Conservation (phyloP, 441 rosid genomes). For the Brassica hybrid region DNA sequence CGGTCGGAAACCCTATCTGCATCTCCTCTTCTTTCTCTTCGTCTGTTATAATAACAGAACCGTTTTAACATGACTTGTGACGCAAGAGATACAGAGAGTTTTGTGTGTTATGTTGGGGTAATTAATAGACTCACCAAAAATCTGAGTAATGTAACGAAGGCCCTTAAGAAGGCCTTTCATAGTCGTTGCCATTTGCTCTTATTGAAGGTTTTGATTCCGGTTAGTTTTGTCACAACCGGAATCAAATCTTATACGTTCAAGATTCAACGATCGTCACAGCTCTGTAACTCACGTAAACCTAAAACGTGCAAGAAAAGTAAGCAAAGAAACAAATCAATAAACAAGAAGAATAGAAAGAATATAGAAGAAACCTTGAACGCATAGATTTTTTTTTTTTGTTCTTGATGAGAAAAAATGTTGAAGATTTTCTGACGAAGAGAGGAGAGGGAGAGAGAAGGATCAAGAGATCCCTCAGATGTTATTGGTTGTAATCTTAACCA, state of each 20-base stretch:
- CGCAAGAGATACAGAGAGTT: constrained; percentile 5
- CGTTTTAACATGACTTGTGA: not conserved
- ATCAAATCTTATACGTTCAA: constrained; percentile 37
- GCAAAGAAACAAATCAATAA: constrained; percentile 25
- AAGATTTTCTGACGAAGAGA: constrained; percentile 17
- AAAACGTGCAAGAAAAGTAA: constrained; percentile 25
- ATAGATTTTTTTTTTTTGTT: constrained; percentile 10
- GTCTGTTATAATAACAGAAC: constrained; percentile 53
- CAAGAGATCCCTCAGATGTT: constrained; percentile 25
- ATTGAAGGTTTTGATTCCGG: constrained; percentile 30
- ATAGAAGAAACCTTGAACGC: constrained; percentile 37
- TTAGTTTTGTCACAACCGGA: constrained; percentile 28
- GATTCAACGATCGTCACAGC: constrained; percentile 32
- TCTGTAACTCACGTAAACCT: constrained; percentile 30
- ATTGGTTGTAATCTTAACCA: constrained; percentile 38
- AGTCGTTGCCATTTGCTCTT: constrained; percentile 39
- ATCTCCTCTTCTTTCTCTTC: constrained; percentile 76
- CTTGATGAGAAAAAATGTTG: constrained; percentile 33
- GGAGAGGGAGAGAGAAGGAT: constrained; percentile 22
- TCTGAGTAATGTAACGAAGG: constrained; percentile 59
- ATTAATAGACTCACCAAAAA: constrained; percentile 57
- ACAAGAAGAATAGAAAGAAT: not conserved
- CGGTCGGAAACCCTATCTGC: constrained; percentile 84
- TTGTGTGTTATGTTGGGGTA: no score
- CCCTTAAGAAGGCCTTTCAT: constrained; percentile 76